Conservation (phyloP, 768 basidiomycete species). For the Tylopilus plumbeoviolaceoides region DNA sequence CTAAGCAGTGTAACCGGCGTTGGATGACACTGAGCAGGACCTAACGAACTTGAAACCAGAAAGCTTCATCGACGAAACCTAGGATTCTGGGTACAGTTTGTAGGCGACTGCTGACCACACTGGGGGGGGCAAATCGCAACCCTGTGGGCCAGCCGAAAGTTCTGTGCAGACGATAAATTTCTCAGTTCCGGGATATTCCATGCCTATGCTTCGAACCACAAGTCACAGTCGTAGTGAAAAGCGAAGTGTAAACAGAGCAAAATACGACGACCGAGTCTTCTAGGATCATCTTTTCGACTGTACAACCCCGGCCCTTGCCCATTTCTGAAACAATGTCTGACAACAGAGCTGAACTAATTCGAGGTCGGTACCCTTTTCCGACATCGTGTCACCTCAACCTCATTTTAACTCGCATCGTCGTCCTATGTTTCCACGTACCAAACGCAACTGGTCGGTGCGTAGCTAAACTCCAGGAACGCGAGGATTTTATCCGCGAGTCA, state of each 20-base stretch:
- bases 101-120: too few species aligned
- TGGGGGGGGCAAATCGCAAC: too few species aligned
- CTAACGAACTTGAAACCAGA: too few species aligned
- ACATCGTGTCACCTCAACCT: neutral
- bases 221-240: neutral
- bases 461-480: slow-evolving; percentile 68
- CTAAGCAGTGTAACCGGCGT: neutral
- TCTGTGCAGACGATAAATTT: too few species aligned
- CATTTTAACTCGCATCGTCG: neutral
- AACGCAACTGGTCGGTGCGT: neutral
- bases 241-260: slow-evolving; percentile 4
- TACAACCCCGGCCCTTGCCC: neutral
- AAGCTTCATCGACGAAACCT: too few species aligned
- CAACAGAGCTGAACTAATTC: slow-evolving; percentile 32
- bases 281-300: neutral
- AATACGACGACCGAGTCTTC: slow-evolving; percentile 3
- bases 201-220: too few species aligned
- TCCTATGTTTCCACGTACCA: neutral
- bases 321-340: slow-evolving; percentile 26
- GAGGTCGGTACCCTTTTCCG: slow-evolving; percentile 20
- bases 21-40: neutral
- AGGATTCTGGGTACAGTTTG: too few species aligned
- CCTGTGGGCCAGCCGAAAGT: too few species aligned
- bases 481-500: slow-evolving; percentile 78
- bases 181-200: too few species aligned